Base-by-base conservation (phyloP, 1,139 yeast species). In the Yamadazyma conglobata region DNA sequence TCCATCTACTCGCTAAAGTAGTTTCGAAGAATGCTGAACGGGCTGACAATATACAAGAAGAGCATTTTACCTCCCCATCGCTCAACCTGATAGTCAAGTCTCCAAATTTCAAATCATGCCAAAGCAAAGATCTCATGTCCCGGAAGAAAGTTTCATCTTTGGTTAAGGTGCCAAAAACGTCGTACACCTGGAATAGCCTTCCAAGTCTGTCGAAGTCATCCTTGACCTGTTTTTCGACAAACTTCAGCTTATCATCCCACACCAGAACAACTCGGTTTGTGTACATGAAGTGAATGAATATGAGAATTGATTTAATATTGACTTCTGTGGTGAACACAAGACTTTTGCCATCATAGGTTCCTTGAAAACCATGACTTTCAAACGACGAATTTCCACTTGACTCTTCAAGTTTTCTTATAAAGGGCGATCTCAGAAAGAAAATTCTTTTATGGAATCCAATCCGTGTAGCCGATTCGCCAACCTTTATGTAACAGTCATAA, bases 21-120 rank as follows among this genome's bases (percentile, higher is more conserved):
- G 83, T 70, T 38, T 75, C 79, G 50, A 86, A 85, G 47, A 70
- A 84, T 0, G 77, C 78, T 25, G 80, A 73, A 34, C 94, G 58
- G 0, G 75, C 54, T 4, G 63, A 49, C 15, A 87, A 50, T 6
- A 85, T 54, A 19, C 64, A 62, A 4, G 81, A 70, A 44, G 77
- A 77, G 4, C 76, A 68, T 5, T 34, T 39, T 2, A 58, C 19
- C 10, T 50, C 53, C 5, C 70, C 76, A 42, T 76, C 79, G 2
- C 54, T 40, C 19, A 80, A 49, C 2, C 37, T 25, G 2, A 66
- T 53, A 1, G 27, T 32, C 7, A 42, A 14, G 36, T 58, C 58
- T 4, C 57, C 57, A 4, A 32, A 14, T 2, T 31, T 19, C 15
- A 33, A 32, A 19, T 34, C 42, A 10, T 39, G 29, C 3, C 39